Conservation (phyloP, 225 moss, liverwort and hornwort species). For the Sphagnum tenellum region DNA sequence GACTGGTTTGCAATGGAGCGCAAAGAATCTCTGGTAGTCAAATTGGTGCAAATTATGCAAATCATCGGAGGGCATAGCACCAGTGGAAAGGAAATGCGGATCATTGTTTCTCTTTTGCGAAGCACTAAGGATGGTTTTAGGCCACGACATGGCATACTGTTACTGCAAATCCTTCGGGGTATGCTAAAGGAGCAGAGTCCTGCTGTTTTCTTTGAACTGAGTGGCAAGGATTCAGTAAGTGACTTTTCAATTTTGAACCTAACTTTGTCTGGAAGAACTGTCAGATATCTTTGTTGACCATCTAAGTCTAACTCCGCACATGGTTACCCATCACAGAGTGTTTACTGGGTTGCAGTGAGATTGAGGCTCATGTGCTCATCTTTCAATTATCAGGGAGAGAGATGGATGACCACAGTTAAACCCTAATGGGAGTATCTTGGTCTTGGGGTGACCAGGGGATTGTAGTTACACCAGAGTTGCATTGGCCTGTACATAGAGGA, state of each 20-base stretch:
- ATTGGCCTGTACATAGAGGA: slow-evolving; percentile 64
- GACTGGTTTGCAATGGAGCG: slow-evolving; percentile 71
- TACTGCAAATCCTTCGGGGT: slow-evolving; percentile 67
- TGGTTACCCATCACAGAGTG: no score
- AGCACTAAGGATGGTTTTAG: slow-evolving; percentile 70
- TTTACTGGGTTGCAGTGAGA: no score
- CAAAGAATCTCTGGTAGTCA: slow-evolving; percentile 44
- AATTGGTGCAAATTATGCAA: slow-evolving; percentile 67
- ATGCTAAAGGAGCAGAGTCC: slow-evolving; percentile 82
- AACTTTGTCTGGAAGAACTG: no score
- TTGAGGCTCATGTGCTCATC: no score
- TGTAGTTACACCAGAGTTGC: slow-evolving; percentile 51
- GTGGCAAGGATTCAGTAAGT: slow-evolving; percentile 71
- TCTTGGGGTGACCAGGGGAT: slow-evolving; percentile 34
- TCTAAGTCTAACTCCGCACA: not conserved
- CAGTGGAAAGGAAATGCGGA: slow-evolving; percentile 82
- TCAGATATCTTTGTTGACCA: not conserved
- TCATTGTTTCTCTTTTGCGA: slow-evolving; percentile 65
- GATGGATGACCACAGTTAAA: no score
- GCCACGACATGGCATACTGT: slow-evolving; percentile 57
- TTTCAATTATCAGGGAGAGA: no score
- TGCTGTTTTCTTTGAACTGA: slow-evolving; percentile 74
- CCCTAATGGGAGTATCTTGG: no score
- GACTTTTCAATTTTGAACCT: not conserved
- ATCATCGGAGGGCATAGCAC: slow-evolving; percentile 78